Percentiles rank a stretch among this genome's conserved stretches.
phyloP scores from a whole-genome alignment of 495 filamentous ascomycete species.

The Darksidea phi region DNA sequence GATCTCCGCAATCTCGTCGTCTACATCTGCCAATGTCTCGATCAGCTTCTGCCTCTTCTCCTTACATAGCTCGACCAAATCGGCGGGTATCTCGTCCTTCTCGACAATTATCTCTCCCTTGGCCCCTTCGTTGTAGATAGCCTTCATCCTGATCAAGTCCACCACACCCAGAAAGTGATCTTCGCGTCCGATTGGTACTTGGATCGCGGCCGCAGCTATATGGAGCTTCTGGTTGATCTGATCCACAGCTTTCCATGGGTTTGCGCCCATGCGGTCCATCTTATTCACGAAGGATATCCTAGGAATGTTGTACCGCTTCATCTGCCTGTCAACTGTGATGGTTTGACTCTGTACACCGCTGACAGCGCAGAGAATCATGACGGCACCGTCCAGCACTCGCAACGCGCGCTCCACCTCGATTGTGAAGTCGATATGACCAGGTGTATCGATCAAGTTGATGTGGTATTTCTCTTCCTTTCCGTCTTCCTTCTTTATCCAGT shows the following conservation, averaged over 20 bases:
- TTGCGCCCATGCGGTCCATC: slow-evolving; percentile 99
- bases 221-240: slow-evolving; percentile 95
- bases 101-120: slow-evolving; percentile 71
- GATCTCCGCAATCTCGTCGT: slow-evolving; percentile 96
- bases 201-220: slow-evolving; percentile 87
- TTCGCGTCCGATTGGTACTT: slow-evolving; percentile 92
- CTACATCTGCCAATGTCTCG: slow-evolving; percentile 94
- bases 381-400: slow-evolving; percentile 92
- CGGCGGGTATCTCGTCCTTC: slow-evolving; percentile 75
- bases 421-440: slow-evolving; percentile 98
- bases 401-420: slow-evolving; percentile 98
- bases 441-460: slow-evolving; percentile 98
- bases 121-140: slow-evolving; percentile 84
- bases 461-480: slow-evolving; percentile 87
- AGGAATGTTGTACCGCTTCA: slow-evolving; percentile 96
- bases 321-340: slow-evolving; percentile 97
- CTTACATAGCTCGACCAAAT: slow-evolving; percentile 68
- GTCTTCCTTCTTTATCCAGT: slow-evolving; percentile 82
- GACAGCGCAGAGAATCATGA: slow-evolving; percentile 98
- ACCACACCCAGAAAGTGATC: slow-evolving; percentile 93
- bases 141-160: slow-evolving; percentile 87
- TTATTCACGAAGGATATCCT: slow-evolving; percentile 97
- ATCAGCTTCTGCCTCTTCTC: slow-evolving; percentile 83
- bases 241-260: slow-evolving; percentile 96
- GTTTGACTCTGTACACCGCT: slow-evolving; percentile 97